phyloP scores from a whole-genome alignment of 306 rosid genomes.

The Parietaria judaica region DNA sequence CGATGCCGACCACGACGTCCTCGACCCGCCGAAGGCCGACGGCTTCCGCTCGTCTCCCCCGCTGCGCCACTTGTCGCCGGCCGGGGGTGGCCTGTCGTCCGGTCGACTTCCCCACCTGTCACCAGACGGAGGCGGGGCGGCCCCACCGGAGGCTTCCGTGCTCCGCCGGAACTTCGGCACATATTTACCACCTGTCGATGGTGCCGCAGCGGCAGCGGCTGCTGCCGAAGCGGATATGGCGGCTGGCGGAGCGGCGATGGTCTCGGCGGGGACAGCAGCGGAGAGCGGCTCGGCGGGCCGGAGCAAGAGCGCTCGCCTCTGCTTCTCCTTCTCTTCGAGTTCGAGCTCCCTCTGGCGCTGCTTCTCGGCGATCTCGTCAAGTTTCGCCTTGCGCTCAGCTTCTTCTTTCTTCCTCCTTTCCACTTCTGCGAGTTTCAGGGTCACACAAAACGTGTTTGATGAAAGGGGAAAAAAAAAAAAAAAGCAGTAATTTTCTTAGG shows the following conservation, averaged over 20 bases:
- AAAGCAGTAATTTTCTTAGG: not conserved
- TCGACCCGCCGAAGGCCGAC: constrained; percentile 39
- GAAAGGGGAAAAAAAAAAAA: not conserved
- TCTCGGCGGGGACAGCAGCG: constrained; percentile 31
- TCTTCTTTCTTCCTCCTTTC: constrained; percentile 73
- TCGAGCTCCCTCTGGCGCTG: constrained; percentile 79
- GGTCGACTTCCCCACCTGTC: constrained; percentile 47
- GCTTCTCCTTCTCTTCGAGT: constrained; percentile 69
- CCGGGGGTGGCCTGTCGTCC: constrained; percentile 23
- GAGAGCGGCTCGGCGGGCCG: constrained; percentile 33
- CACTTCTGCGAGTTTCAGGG: constrained; percentile 48
- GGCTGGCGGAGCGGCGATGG: constrained; percentile 35
- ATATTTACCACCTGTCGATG: constrained; percentile 40
- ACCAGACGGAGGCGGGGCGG: constrained; percentile 45
- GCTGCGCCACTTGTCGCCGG: constrained; percentile 58
- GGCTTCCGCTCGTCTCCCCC: constrained; percentile 48
- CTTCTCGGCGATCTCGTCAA: constrained; percentile 69
- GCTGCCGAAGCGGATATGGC: constrained; percentile 9
- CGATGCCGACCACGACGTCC: constrained; percentile 74
- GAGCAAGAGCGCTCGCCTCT: constrained; percentile 42
- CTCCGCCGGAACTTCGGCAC: constrained; percentile 57
- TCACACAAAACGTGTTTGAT: not conserved
- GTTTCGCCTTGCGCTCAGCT: constrained; percentile 57
- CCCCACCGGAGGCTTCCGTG: constrained; percentile 26
- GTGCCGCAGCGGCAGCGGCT: constrained; percentile 9